These are phyloP conservation scores for Syzygium malaccense DNA, from an alignment of 441 rosid species.

Conservation along the genomic window DNA sequence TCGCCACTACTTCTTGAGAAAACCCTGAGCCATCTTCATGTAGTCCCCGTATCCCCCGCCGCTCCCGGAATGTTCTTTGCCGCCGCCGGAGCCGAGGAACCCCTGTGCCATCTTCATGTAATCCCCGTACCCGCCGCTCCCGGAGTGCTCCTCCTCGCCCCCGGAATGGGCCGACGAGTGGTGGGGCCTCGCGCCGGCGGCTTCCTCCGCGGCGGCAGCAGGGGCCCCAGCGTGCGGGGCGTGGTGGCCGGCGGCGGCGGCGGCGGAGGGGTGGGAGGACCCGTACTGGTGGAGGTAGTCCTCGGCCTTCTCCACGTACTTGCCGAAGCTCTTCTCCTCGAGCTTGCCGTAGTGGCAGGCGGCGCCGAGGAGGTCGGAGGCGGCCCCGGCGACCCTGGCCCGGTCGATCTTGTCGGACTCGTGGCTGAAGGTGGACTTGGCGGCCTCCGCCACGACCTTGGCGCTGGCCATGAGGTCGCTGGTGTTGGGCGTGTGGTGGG, in stretches of 20 bases:
- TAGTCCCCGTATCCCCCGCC: conserved; percentile 13
- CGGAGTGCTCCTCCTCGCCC: background rate
- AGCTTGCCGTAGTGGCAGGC: conserved; percentile 54
- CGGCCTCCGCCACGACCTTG: conserved; percentile 55
- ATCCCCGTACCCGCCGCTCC: conserved; percentile 30
- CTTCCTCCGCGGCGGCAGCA: background rate
- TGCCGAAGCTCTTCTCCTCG: conserved; percentile 41
- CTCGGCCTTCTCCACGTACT: conserved; percentile 60
- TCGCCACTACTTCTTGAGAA: conserved; percentile 26
- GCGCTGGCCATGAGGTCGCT: conserved; percentile 55
- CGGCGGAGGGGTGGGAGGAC: conserved; percentile 18
- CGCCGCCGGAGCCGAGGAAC: background rate
- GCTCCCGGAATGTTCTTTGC: background rate
- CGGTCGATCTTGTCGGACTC: conserved; percentile 40
- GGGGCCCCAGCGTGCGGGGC: background rate
- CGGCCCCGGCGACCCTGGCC: conserved; percentile 45
- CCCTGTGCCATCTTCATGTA: conserved; percentile 49
- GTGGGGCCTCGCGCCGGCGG: background rate
- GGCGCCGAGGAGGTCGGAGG: conserved; percentile 50
- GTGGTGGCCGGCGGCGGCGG: conserved; percentile 2
- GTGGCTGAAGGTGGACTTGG: conserved; percentile 29
- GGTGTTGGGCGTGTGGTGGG: conserved; percentile 8
- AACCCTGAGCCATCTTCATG: conserved; percentile 21
- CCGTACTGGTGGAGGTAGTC: conserved; percentile 46
- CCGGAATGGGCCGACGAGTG: background rate